A percentile compares a stretch with the other conserved stretches of the same genome.
Evolutionary conservation across 148 eudicot genomes (phyloP).

Genomic region (Vaccinium macrocarpon): DNA sequence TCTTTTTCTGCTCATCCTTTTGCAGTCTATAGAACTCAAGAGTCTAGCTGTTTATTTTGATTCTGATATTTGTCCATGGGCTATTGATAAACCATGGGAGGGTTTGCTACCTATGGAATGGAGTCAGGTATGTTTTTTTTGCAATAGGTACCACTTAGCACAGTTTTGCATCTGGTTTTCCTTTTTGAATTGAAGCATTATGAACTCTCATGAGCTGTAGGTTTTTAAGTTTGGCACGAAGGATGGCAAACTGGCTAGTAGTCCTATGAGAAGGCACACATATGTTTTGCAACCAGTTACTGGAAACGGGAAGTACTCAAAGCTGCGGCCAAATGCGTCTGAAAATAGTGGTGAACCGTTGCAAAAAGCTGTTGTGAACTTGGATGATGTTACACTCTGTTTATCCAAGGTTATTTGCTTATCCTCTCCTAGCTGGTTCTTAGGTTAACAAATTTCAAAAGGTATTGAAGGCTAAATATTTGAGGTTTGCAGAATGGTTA

Average conservation of each 20-base stretch:
- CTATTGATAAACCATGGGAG: constrained; percentile 76
- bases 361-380: constrained; percentile 74
- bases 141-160: not conserved
- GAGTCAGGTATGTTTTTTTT: constrained; percentile 60
- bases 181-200: not conserved
- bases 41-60: constrained; percentile 80
- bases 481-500: constrained; percentile 64
- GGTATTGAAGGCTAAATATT: not conserved
- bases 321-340: constrained; percentile 54
- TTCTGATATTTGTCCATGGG: constrained; percentile 84
- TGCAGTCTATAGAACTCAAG: constrained; percentile 79
- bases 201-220: constrained; percentile 35
- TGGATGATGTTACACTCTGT: constrained; percentile 93
- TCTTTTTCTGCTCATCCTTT: not conserved
- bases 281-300: constrained; percentile 88
- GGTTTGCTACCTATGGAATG: constrained; percentile 81
- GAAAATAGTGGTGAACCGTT: constrained; percentile 49
- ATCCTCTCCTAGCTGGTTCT: not conserved
- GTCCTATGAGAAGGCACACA: constrained; percentile 47
- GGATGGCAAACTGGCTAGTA: constrained; percentile 59
- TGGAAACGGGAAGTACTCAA: constrained; percentile 83
- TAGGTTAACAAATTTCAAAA: not conserved
- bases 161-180: constrained; percentile 12
- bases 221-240: constrained; percentile 81
- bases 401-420: constrained; percentile 69